phyloP scores from a whole-genome alignment of 2,329 filamentous ascomycete species.

The Alternaria sp. region DNA sequence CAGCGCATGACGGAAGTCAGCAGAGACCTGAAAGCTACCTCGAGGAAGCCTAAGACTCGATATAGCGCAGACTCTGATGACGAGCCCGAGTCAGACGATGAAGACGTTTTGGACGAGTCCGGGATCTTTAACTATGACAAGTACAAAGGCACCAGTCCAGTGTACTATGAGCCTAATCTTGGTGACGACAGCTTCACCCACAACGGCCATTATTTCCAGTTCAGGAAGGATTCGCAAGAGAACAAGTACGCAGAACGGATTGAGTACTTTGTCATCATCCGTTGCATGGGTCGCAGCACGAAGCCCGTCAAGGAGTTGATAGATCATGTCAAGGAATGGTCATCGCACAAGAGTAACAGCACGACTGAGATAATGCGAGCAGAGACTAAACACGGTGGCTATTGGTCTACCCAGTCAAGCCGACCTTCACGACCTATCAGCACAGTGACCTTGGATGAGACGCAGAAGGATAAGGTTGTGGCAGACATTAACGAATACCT shows the following conservation, averaged over 20 bases:
- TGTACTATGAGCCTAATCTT: slow-evolving; percentile 57
- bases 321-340: slow-evolving; percentile 53
- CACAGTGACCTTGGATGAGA: slow-evolving; percentile 74
- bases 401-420: slow-evolving; percentile 53
- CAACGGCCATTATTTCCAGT: slow-evolving; percentile 49
- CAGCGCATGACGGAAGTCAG: slow-evolving; percentile 48
- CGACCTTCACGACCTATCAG: slow-evolving; percentile 73
- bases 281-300: slow-evolving; percentile 56
- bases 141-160: slow-evolving; percentile 56
- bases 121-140: slow-evolving; percentile 59
- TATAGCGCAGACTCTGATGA: slow-evolving; percentile 21
- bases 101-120: slow-evolving; percentile 5
- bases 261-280: slow-evolving; percentile 33
- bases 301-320: slow-evolving; percentile 57
- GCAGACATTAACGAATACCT: slow-evolving; percentile 80
- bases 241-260: slow-evolving; percentile 15
- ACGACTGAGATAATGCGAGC: slow-evolving; percentile 57
- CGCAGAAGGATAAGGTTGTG: slow-evolving; percentile 70
- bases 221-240: slow-evolving; percentile 39
- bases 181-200: slow-evolving; percentile 54
- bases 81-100: slow-evolving; percentile 24
- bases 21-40: slow-evolving; percentile 49
- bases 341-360: slow-evolving; percentile 49
- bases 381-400: slow-evolving; percentile 25
- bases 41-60: slow-evolving; percentile 27